Conservation (phyloP, 2,329 filamentous ascomycete genomes). For the Aspergillus sp. region DNA sequence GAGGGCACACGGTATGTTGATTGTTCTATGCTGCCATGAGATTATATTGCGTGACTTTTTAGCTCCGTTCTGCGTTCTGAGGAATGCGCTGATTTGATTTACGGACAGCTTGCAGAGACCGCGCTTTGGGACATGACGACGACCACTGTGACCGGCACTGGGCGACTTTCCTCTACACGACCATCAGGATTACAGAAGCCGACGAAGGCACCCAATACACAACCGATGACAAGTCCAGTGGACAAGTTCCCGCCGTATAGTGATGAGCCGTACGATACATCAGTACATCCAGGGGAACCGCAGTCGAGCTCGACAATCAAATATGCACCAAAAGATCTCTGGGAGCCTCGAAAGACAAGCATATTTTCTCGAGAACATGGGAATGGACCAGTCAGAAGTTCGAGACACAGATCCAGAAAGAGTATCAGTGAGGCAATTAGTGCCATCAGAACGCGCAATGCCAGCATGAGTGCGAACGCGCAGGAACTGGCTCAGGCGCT, state of each 20-base stretch:
- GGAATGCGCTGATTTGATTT: too few species aligned
- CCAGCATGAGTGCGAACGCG: slow-evolving; percentile 84
- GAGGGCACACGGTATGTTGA: neutral
- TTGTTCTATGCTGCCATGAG: neutral
- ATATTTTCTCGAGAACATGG: slow-evolving; percentile 39
- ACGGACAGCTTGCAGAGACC: neutral
- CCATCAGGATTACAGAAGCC: slow-evolving; percentile 28
- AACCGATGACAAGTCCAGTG: slow-evolving; percentile 26
- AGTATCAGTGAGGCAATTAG: slow-evolving; percentile 82
- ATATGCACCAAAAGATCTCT: slow-evolving; percentile 43
- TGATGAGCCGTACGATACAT: slow-evolving; percentile 27
- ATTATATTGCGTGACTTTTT: too few species aligned
- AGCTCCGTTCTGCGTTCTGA: too few species aligned
- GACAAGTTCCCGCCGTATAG: slow-evolving; percentile 39
- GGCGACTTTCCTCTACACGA: slow-evolving; percentile 31
- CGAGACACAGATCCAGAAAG: slow-evolving; percentile 64
- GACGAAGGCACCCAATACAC: slow-evolving; percentile 19
- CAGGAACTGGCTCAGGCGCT: slow-evolving; percentile 88
- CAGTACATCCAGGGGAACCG: slow-evolving; percentile 17
- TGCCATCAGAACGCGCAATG: slow-evolving; percentile 69
- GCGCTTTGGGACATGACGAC: slow-evolving; percentile 28
- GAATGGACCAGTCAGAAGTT: slow-evolving; percentile 23
- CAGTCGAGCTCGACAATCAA: slow-evolving; percentile 20
- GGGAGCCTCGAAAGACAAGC: slow-evolving; percentile 53
- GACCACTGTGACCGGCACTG: slow-evolving; percentile 32